Evolutionary conservation across 805 yeast species (phyloP).

Genomic region (Starmerella geochares): DNA sequence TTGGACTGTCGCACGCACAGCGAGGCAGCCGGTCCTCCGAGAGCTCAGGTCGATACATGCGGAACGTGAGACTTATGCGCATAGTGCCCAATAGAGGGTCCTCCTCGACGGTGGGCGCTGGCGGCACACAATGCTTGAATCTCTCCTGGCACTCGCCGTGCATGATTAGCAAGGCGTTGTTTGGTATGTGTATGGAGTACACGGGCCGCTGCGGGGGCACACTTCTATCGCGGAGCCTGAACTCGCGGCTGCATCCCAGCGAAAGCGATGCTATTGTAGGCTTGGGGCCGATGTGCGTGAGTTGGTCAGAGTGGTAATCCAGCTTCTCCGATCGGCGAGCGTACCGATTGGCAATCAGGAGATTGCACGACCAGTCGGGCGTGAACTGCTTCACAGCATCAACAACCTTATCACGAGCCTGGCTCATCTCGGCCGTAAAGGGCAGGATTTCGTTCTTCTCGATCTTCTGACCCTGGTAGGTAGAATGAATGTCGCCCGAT

Average conservation of each 20-base stretch:
- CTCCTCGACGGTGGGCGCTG: slow-evolving; percentile 34
- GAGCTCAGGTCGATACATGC: slow-evolving; percentile 42
- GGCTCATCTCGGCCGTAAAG: slow-evolving; percentile 37
- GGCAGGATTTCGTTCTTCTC: slow-evolving; percentile 22
- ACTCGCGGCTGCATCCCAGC: slow-evolving; percentile 60
- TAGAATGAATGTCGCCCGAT: slow-evolving; percentile 17
- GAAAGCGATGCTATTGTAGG: slow-evolving; percentile 58
- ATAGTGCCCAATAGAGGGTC: slow-evolving; percentile 43
- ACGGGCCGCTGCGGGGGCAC: slow-evolving; percentile 28
- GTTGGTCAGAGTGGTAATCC: slow-evolving; percentile 69
- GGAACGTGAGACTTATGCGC: slow-evolving; percentile 56
- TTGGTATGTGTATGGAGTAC: slow-evolving; percentile 52
- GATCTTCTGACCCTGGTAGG: slow-evolving; percentile 35
- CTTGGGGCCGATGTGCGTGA: slow-evolving; percentile 64
- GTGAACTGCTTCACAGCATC: slow-evolving; percentile 36
- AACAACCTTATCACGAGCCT: slow-evolving; percentile 36
- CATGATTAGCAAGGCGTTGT: slow-evolving; percentile 62
- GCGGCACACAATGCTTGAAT: slow-evolving; percentile 55
- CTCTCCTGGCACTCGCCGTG: slow-evolving; percentile 72
- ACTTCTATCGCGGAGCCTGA: slow-evolving; percentile 39
- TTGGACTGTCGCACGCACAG: slow-evolving; percentile 39
- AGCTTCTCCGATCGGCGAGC: slow-evolving; percentile 42
- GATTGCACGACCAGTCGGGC: slow-evolving; percentile 42
- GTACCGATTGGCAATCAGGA: slow-evolving; percentile 50
- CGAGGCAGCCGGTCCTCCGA: slow-evolving; percentile 32